Evolutionary conservation across 768 basidiomycete species (phyloP).

Genomic region (Xerocomellus intermedius): DNA sequence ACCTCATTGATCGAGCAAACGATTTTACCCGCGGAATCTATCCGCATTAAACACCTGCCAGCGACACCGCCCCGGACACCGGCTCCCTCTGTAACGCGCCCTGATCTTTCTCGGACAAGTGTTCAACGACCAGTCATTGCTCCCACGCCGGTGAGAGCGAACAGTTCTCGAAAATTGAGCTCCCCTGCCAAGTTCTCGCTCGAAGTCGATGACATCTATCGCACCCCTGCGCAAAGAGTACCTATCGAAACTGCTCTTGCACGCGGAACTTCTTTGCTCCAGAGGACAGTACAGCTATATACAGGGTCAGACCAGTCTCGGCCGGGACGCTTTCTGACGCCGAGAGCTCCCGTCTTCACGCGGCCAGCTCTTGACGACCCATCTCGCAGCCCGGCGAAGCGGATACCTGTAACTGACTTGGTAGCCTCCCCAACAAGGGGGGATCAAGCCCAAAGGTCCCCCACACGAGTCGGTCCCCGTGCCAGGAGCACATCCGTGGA

Average conservation of each 20-base stretch:
- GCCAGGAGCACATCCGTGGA: slow-evolving; percentile 38
- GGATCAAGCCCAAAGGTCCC: slow-evolving; percentile 7
- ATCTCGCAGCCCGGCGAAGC: slow-evolving; percentile 36
- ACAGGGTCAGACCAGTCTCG: slow-evolving; percentile 21
- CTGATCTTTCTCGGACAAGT: slow-evolving; percentile 16
- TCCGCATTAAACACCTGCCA: slow-evolving; percentile 20
- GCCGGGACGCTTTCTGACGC: slow-evolving; percentile 11
- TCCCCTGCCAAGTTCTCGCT: slow-evolving; percentile 37
- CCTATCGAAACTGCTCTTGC: slow-evolving; percentile 51
- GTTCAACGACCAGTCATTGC: slow-evolving; percentile 30
- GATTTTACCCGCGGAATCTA: slow-evolving; percentile 3
- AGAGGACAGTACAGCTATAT: slow-evolving; percentile 42
- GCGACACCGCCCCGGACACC: slow-evolving; percentile 20
- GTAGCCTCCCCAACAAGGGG: slow-evolving; percentile 27
- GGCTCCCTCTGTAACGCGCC: slow-evolving; percentile 8
- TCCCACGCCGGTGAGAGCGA: slow-evolving; percentile 30
- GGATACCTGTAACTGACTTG: slow-evolving; percentile 30
- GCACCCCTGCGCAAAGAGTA: slow-evolving; percentile 66
- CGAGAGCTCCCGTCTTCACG: slow-evolving; percentile 38
- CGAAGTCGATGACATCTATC: slow-evolving; percentile 38
- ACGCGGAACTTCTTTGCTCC: slow-evolving; percentile 49
- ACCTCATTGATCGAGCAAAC: slow-evolving; percentile 16
- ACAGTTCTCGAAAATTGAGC: slow-evolving; percentile 5
- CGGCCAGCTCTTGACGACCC: slow-evolving; percentile 40
- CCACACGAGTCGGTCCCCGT: slow-evolving; percentile 19